phyloP scores from a whole-genome alignment of 139 green algal species.

The Chlorella ohadii region DNA sequence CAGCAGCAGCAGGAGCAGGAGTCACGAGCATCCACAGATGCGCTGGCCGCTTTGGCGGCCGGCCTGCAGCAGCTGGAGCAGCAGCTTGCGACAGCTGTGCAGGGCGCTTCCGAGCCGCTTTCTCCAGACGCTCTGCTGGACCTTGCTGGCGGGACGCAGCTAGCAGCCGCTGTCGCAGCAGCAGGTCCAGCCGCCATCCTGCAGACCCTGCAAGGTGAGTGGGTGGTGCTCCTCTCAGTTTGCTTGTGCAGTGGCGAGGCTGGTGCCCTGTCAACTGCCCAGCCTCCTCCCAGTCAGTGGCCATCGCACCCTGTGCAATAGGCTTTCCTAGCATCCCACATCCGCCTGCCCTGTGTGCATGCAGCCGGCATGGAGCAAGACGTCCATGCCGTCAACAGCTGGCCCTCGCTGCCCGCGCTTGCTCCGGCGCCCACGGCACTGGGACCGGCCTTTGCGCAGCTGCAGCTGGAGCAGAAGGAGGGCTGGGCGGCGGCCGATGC shows the following conservation, averaged over 20 bases:
- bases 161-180: neutral
- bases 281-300: no score
- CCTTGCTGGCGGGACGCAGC: neutral
- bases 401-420: neutral
- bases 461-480: constrained; percentile 22
- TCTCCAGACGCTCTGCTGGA: neutral
- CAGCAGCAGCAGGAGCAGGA: neutral
- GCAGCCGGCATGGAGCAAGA: no score
- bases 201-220: neutral
- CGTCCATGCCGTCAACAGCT: neutral
- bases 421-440: neutral
- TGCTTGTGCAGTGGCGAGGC: no score
- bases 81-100: neutral
- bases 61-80: neutral
- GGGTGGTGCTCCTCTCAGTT: no score
- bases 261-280: no score
- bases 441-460: neutral
- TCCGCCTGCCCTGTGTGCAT: no score
- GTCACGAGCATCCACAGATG: neutral
- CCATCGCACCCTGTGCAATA: no score
- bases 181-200: neutral
- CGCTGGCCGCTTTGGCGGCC: neutral
- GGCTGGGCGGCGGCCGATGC: neutral
- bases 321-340: no score
- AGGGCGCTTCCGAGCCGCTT: neutral